Percentiles rank a stretch among this genome's conserved stretches.
Conservation (phyloP, 192 early-diverging fungal genomes). For the Coemansia sp. region DNA sequence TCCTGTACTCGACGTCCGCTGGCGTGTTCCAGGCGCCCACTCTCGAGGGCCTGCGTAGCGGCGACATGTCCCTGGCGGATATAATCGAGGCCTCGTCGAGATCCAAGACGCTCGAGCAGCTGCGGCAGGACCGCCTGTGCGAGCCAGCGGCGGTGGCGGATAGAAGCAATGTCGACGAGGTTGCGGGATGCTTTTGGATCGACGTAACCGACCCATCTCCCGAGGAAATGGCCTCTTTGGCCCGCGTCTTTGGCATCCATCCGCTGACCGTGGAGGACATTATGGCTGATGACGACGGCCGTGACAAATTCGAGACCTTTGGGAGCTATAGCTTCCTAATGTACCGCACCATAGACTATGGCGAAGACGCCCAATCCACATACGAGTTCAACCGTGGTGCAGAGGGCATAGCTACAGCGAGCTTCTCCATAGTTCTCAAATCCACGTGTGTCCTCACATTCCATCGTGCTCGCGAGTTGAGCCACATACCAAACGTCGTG, state of each 20-base stretch:
- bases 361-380: conserved; percentile 46
- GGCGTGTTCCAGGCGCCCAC: conserved; percentile 32
- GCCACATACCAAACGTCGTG: conserved; percentile 50
- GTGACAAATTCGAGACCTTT: conserved; percentile 92
- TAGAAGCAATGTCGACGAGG: not conserved
- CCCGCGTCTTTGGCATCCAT: conserved; percentile 69
- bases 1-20: conserved; percentile 40
- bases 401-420: conserved; percentile 59
- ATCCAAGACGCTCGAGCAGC: conserved; percentile 22
- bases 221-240: conserved; percentile 60
- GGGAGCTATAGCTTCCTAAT: conserved; percentile 83
- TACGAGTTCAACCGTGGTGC: conserved; percentile 53
- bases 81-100: conserved; percentile 36
- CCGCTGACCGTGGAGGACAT: conserved; percentile 91
- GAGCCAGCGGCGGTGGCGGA: not conserved
- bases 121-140: conserved; percentile 9
- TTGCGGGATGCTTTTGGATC: conserved; percentile 83
- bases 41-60: conserved; percentile 31
- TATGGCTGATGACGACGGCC: conserved; percentile 70
- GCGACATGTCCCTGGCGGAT: conserved; percentile 32
- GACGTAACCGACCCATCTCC: conserved; percentile 61
- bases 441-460: conserved; percentile 29
- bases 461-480: conserved; percentile 56
- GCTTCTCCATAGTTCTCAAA: conserved; percentile 50
- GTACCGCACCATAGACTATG: conserved; percentile 72